Base-by-base conservation (phyloP, 345 rosid species). In the Euphorbia lathyris region DNA sequence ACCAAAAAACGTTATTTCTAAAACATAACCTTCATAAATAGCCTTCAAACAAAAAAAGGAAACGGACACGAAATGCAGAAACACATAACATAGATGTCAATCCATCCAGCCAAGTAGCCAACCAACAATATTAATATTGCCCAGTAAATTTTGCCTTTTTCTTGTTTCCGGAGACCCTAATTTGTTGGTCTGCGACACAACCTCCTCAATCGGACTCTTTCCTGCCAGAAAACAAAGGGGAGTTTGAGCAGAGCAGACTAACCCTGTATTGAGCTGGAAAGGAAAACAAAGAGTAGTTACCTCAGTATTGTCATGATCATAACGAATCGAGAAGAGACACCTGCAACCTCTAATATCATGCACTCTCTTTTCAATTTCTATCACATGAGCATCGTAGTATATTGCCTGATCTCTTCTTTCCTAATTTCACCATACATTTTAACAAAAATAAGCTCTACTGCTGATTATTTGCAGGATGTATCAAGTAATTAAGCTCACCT, bases 321-420 rank as follows among this genome's bases (percentile, higher is more conserved):
- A 87, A 13, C 72, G 79, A 53, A 90, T 76, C 68, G 65, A 42
- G 78, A 86, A 89, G 7, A 86, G 66, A 57, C 96, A 89, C 77
- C 96, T 76, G 73, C 96, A 89, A 27, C 92, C 96, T 80, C 92
- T 84, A 27, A 87, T 80, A 67, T 87, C 96, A 36, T 89, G 90
- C 63, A 72, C 79, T 78, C 70, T 87, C 79, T 84, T 82, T 60
- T 86, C 80, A 55, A 89, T 86, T 32, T 78, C 81, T 22, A 74
- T 11, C 13, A 89, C 75, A 20, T 70, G 89, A 75, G 90, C 88
- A 63, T 87, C 92, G 47, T 84, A 86, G 72, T 89, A 77, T 66
- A 77, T 84, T 22, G 87, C 87, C 45, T 83, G 86, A 76, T 87
- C 90, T 61, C 85, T 82, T 69, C 83, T 86, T 75, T 87, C 92